These are phyloP conservation scores for Mucuna pruriens DNA, from an alignment of 306 rosid species.

Conservation along the genomic window DNA sequence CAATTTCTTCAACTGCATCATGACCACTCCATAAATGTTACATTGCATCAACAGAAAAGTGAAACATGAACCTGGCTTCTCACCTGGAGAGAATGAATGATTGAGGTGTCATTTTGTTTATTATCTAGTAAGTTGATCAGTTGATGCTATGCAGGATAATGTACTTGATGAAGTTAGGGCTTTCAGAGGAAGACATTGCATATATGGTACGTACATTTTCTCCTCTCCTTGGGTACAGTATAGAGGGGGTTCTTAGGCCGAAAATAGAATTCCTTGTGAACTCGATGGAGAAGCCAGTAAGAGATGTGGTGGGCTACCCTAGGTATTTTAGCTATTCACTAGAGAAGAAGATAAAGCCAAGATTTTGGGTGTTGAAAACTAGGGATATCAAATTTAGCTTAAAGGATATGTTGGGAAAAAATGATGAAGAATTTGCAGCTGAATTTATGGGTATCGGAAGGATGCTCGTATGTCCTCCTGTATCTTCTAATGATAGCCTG, in stretches of 20 bases:
- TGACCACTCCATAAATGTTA: background rate
- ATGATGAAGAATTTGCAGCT: conserved; percentile 79
- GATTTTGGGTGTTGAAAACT: conserved; percentile 68
- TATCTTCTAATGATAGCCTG: conserved; percentile 28
- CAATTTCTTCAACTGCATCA: conserved; percentile 21
- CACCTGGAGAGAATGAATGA: background rate
- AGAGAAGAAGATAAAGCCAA: conserved; percentile 88
- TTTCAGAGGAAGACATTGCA: conserved; percentile 67
- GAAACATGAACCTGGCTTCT: conserved; percentile 20
- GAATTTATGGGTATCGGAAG: conserved; percentile 51
- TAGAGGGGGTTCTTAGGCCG: conserved; percentile 77
- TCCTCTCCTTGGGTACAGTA: conserved; percentile 84
- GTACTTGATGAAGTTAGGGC: conserved; percentile 71
- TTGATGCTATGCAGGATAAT: conserved; percentile 56
- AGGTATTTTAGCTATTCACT: conserved; percentile 93
- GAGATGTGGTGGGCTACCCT: conserved; percentile 81
- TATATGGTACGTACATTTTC: conserved; percentile 81
- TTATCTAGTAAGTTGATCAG: conserved; percentile 32
- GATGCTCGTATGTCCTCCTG: conserved; percentile 32
- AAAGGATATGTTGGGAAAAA: conserved; percentile 84
- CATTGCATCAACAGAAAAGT: conserved; percentile 21
- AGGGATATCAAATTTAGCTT: conserved; percentile 71
- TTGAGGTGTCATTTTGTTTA: conserved; percentile 20
- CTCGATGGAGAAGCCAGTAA: conserved; percentile 78
- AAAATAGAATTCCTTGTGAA: conserved; percentile 78